Evolutionary conservation across 331 rosid species (phyloP), one percentile per base, ranked within the genome.

Genomic region (Malus hybrid): DNA sequence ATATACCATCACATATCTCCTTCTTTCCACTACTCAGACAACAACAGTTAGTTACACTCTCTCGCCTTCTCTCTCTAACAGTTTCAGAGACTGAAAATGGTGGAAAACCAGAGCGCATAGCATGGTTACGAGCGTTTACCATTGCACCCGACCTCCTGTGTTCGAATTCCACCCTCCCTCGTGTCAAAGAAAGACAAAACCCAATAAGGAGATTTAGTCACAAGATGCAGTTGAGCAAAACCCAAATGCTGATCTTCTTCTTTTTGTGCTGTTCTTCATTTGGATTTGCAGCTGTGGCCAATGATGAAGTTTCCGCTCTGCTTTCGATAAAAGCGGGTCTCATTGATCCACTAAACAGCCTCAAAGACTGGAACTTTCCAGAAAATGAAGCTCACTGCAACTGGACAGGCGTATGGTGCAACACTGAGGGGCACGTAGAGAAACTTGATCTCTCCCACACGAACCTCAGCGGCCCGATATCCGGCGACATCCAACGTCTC

Each of bases 381-480:
- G 86, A 86, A 55, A 73, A 80, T 34, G 83, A 75, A 76, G 61
- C 67, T 73, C 91, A 89, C 71, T 94, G 99, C 63, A 74, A 80
- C 30, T 94, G 99, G 99, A 85, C 78, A 53, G 97, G 96, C 1
- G 86, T 92, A 12, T 61, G 34, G 77, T 94, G 99, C 93, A 89
- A 86, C 78, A 83, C 77, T 42, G 85, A 68, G 34, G 92, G 91
- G 65, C 77, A 78, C 8, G 86, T 89, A 2, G 92, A 84, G 78
- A 86, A 78, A 67, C 93, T 94, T 69, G 93, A 92, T 81, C 86
- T 94, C 53, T 90, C 99, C 66, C 89, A 75, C 86, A 86, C 72
- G 99, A 94, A 94, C 88, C 92, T 94, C 74, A 90, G 96, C 30
- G 97, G 97, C 36, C 68, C 34, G 64, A 68, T 94, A 33, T 90